A percentile compares a stretch with the other conserved stretches of the same genome.
phyloP scores from a whole-genome alignment of 2,329 filamentous ascomycete species.

The Leptographium wingfieldii region DNA sequence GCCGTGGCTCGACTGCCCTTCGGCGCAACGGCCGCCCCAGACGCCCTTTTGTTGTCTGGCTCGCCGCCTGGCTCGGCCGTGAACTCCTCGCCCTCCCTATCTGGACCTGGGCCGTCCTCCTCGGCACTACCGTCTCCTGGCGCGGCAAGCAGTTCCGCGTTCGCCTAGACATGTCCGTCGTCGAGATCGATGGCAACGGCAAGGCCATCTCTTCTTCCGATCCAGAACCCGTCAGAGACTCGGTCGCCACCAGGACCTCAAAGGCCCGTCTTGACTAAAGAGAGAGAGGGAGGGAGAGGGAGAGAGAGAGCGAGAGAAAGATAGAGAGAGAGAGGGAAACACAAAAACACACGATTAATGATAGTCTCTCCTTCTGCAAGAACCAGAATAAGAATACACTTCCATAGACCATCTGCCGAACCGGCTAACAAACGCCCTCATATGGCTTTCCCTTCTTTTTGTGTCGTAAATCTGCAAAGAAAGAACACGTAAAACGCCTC shows the following conservation, averaged over 20 bases:
- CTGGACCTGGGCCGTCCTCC: conserved; percentile 79
- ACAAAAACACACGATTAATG: neutral
- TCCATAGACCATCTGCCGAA: too few relatives aligned
- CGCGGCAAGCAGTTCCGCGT: conserved; percentile 73
- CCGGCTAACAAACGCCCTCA: too few relatives aligned
- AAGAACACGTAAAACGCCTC: neutral
- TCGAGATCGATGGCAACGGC: conserved; percentile 22
- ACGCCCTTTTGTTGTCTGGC: conserved; percentile 57
- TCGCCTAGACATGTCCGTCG: conserved; percentile 70
- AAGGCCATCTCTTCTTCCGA: neutral
- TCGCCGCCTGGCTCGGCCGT: conserved; percentile 71
- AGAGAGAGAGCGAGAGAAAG: too few relatives aligned
- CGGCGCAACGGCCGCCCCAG: conserved; percentile 25
- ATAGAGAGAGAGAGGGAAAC: too few relatives aligned
- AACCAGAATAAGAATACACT: too few relatives aligned
- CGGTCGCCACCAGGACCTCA: neutral
- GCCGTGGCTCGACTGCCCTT: conserved; percentile 22
- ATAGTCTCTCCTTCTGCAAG: too few relatives aligned
- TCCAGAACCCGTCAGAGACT: neutral
- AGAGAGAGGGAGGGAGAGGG: too few relatives aligned
- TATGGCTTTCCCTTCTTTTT: too few relatives aligned
- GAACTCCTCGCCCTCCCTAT: conserved; percentile 76
- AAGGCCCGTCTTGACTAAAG: conserved; percentile 17
- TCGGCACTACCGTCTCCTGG: conserved; percentile 83
- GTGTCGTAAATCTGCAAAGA: neutral